Percentiles rank a stretch among this genome's conserved stretches.
These are phyloP conservation scores for Astragalus membranaceus DNA, from an alignment of 306 rosid genomes.

Conservation along the genomic window DNA sequence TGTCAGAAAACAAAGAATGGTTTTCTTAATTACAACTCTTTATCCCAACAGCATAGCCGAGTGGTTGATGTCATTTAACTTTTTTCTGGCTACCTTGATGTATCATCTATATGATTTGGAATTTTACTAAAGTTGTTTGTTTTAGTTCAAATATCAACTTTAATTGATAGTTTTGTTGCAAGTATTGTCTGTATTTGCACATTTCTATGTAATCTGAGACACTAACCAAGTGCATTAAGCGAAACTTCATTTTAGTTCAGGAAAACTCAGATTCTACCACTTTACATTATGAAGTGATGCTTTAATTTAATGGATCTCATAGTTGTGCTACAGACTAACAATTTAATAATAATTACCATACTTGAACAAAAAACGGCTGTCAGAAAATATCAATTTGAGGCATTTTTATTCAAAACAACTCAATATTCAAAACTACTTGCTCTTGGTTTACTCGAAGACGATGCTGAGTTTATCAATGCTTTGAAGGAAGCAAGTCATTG, in stretches of 20 bases:
- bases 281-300: neutral
- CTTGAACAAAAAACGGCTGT: neutral
- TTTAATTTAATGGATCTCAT: neutral
- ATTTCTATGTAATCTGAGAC: neutral
- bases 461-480: too few species aligned
- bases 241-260: neutral
- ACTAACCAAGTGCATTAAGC: neutral
- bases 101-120: neutral
- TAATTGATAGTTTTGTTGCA: neutral
- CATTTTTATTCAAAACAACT: too few species aligned
- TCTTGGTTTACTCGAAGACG: too few species aligned
- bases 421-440: too few species aligned
- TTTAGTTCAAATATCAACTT: neutral
- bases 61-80: neutral
- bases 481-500: too few species aligned
- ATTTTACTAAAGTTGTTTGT: neutral
- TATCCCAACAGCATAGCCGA: too few species aligned
- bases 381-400: too few species aligned
- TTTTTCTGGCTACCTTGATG: neutral
- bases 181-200: neutral
- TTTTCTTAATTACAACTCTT: constrained; percentile 12
- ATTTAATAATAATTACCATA: neutral
- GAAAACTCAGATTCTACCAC: too few species aligned
- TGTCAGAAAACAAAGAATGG: neutral
- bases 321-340: neutral